Percentiles rank a stretch among this genome's conserved stretches.
These are phyloP conservation scores for Gloeophyllum trabeum DNA, from an alignment of 768 basidiomycete species.

Conservation along the genomic window DNA sequence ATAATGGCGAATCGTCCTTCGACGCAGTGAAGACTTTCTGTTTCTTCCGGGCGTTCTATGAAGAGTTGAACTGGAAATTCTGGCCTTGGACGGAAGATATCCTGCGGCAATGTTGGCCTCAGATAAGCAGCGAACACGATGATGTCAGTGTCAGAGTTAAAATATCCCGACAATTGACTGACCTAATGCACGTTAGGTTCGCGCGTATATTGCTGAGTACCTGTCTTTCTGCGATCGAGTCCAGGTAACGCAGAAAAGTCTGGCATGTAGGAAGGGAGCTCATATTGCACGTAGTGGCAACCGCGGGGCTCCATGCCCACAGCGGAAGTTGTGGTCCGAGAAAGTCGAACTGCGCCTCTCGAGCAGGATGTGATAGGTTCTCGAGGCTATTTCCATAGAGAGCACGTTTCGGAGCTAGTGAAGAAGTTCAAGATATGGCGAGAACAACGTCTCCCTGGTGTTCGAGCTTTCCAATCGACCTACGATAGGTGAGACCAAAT, in stretches of 20 bases:
- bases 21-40: conserved; percentile 63
- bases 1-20: conserved; percentile 73
- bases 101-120: conserved; percentile 56
- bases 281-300: conserved; percentile 53
- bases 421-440: conserved; percentile 60
- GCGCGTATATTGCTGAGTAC: conserved; percentile 66
- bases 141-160: conserved; percentile 34
- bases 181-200: conserved; percentile 33
- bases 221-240: conserved; percentile 63
- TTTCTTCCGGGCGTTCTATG: conserved; percentile 59
- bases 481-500: conserved; percentile 53
- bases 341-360: conserved; percentile 43
- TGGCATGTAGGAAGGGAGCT: no score
- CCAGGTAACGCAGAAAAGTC: no score
- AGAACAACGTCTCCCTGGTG: conserved; percentile 57
- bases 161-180: conserved; percentile 4
- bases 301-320: conserved; percentile 52
- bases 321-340: conserved; percentile 52
- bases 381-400: conserved; percentile 49
- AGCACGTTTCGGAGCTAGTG: conserved; percentile 49
- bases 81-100: conserved; percentile 64
- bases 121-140: conserved; percentile 69
- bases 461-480: conserved; percentile 73
- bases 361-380: conserved; percentile 71
- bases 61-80: conserved; percentile 74